Base-by-base conservation (phyloP, 495 filamentous ascomycete genomes). In the Penicillium pancosmium region DNA sequence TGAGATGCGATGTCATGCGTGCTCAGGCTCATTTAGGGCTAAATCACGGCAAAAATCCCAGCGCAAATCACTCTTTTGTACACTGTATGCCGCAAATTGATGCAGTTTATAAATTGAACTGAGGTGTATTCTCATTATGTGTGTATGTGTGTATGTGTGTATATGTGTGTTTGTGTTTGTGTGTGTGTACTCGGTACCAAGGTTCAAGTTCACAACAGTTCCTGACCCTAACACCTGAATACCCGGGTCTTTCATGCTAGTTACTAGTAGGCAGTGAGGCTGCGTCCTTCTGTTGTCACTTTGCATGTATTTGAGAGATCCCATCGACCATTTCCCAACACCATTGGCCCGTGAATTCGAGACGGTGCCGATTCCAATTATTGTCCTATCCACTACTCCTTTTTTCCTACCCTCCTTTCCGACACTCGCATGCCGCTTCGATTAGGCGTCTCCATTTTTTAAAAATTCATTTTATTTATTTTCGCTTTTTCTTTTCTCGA, bases 321-420 rank as follows among this genome's bases (percentile, higher is more conserved):
- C 57, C 56, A 55, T 56, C 43, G 16, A n/a, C 59, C 52, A 36
- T 16, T 52, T 61, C 6, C 10, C 36, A 6, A 19, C 34, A 52
- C 50, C 16, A 69, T 67, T 69, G 61, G 67, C 44, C 33, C 13
- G 12, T 40, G 1, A 8, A 44, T 51, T 62, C 52, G 54, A 44
- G 56, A 62, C 62, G 61, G 53, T 54, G 59, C 61, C 63, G 63
- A 68, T 67, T 55, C 50, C 60, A 69, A 69, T 65, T 55, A 61
- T 50, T 5, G 55, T 61, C 44, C 48, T 58, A 41, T 57, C 56
- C 63, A 59, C 50, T 38, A 36, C 55, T 58, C 55, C 55, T 56
- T 56, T 31, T 31, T 59, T 63, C 35, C 27, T 53, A 16, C 33
- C 18, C 15, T 38, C n/a, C 31, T 54, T 48, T 48, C 11, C 19